A percentile compares a stretch with the other conserved stretches of the same genome.
Evolutionary conservation across 441 rosid genomes (phyloP).

Genomic region (Breynia disticha): DNA sequence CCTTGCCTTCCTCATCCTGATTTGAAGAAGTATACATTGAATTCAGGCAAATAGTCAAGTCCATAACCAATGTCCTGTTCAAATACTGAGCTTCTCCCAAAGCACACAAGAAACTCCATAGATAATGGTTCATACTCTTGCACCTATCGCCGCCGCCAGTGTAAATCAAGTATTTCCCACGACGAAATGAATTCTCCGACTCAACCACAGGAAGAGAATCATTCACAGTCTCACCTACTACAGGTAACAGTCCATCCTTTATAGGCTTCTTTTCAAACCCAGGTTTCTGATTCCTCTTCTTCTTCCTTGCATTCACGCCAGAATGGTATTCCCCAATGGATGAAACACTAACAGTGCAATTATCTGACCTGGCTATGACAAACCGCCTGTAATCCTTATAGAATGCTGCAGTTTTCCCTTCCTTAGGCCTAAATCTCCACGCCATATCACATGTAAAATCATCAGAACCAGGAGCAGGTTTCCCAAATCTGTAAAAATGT

Average conservation of each 20-base stretch:
- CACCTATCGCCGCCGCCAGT: slow-evolving; percentile 80
- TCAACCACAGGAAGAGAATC: slow-evolving; percentile 71
- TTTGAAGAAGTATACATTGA: slow-evolving; percentile 59
- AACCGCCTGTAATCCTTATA: slow-evolving; percentile 85
- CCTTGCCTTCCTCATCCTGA: slow-evolving; percentile 85
- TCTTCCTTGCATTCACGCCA: slow-evolving; percentile 79
- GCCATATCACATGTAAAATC: slow-evolving; percentile 77
- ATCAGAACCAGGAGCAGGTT: slow-evolving; percentile 47
- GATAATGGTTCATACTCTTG: slow-evolving; percentile 82
- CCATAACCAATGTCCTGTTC: slow-evolving; percentile 82
- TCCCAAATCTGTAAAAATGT: slow-evolving; percentile 82
- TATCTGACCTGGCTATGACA: slow-evolving; percentile 44
- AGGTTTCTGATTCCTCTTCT: slow-evolving; percentile 61
- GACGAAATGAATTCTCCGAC: slow-evolving; percentile 58
- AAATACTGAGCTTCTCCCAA: slow-evolving; percentile 88
- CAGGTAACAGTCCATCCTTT: slow-evolving; percentile 32
- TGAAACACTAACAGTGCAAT: slow-evolving; percentile 52
- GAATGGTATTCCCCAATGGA: slow-evolving; percentile 76
- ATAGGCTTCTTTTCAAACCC: slow-evolving; percentile 44
- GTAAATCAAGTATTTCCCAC: slow-evolving; percentile 64
- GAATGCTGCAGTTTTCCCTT: slow-evolving; percentile 71
- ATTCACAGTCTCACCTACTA: slow-evolving; percentile 64
- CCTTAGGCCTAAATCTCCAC: slow-evolving; percentile 84
- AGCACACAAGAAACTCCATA: slow-evolving; percentile 95
- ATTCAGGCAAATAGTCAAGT: slow-evolving; percentile 67